These are phyloP conservation scores for Ganoderma leucocontextum DNA, from an alignment of 1,284 basidiomycete genomes.

Conservation along the genomic window DNA sequence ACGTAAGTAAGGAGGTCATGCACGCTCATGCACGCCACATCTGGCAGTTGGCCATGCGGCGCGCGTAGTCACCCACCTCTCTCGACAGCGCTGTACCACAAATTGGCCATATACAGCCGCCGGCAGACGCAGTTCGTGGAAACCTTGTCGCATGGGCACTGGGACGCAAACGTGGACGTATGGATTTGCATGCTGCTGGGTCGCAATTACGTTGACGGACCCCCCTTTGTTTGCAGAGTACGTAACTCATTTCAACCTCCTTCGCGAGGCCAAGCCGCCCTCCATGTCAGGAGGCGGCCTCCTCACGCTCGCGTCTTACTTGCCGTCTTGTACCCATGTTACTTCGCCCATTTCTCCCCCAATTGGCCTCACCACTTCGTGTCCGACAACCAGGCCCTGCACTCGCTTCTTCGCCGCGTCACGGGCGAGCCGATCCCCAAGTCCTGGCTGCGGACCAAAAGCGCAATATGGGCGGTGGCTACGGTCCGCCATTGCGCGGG, in stretches of 20 bases:
- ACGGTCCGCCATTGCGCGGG: not conserved
- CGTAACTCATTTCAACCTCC: not conserved
- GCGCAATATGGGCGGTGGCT: not conserved
- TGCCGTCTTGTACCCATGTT: not conserved
- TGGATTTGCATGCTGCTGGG: not conserved
- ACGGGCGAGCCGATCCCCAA: conserved; percentile 1
- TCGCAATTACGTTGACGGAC: not conserved
- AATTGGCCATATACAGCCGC: not conserved
- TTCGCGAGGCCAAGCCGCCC: not conserved
- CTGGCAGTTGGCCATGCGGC: not conserved
- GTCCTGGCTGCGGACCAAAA: not conserved
- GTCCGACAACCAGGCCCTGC: not conserved
- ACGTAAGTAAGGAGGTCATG: not conserved
- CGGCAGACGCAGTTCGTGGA: not conserved
- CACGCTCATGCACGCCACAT: not conserved
- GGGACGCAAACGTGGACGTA: not conserved
- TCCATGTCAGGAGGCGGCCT: not conserved
- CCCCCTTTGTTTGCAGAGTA: not conserved
- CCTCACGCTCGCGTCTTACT: not conserved
- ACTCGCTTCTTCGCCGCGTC: not conserved
- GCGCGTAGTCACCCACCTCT: not conserved
- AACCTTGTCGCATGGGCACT: not conserved
- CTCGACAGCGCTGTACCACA: not conserved
- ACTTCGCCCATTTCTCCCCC: not conserved
- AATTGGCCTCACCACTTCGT: not conserved